Percentiles rank a stretch among this genome's conserved stretches.
These are phyloP conservation scores for Phialocephala sp. DNA, from an alignment of 2,329 filamentous ascomycete species.

Conservation along the genomic window DNA sequence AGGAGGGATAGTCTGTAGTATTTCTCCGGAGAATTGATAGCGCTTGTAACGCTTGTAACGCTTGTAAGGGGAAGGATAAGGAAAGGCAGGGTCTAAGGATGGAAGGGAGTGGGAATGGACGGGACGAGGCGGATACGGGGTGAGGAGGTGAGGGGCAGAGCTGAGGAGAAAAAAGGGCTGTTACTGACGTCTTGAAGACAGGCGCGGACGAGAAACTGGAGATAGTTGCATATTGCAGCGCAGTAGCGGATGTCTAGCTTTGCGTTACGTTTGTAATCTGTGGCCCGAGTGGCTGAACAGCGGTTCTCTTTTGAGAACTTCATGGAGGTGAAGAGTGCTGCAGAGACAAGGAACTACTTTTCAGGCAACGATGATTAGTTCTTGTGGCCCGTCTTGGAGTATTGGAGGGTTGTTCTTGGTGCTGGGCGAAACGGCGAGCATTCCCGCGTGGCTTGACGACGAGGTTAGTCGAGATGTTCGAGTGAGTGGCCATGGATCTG, in stretches of 20 bases:
- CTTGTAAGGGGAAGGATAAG: slow-evolving; percentile 14
- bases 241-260: slow-evolving; percentile 3
- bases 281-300: slow-evolving; percentile 1
- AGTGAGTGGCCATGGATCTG: slow-evolving; percentile 7
- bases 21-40: slow-evolving; percentile 7
- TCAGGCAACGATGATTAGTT: slow-evolving; percentile 1
- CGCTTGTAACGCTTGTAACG: not conserved
- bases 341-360: slow-evolving; percentile 7
- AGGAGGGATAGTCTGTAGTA: no score
- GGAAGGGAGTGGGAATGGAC: not conserved
- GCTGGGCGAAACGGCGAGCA: slow-evolving; percentile 31
- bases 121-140: slow-evolving; percentile 17
- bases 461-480: slow-evolving; percentile 5
- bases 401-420: not conserved
- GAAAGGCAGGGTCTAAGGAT: slow-evolving; percentile 5
- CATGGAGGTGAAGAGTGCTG: not conserved
- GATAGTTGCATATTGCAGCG: slow-evolving; percentile 10
- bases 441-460: slow-evolving; percentile 31
- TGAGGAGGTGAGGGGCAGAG: not conserved
- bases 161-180: not conserved
- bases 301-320: not conserved
- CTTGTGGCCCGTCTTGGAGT: not conserved
- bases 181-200: slow-evolving; percentile 2
- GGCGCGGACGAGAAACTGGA: slow-evolving; percentile 17
- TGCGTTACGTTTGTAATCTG: slow-evolving; percentile 2